These are phyloP conservation scores for Russula emetica DNA, from an alignment of 768 basidiomycete species.

Conservation along the genomic window DNA sequence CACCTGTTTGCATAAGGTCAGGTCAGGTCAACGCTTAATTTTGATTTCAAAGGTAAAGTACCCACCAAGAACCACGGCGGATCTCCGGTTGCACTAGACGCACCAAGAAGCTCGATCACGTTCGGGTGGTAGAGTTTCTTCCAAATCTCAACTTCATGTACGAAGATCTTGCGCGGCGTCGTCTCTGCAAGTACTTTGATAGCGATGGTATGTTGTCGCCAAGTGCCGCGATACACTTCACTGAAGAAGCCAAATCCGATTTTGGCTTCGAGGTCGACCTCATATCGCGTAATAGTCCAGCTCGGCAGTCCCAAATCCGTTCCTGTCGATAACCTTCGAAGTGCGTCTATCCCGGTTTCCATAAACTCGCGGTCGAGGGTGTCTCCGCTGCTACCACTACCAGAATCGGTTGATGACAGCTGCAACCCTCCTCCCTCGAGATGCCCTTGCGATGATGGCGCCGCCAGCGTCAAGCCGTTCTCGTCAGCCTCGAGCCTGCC, in stretches of 20 bases:
- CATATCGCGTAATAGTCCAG: conserved; percentile 81
- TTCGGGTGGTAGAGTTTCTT: conserved; percentile 60
- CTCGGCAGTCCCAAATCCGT: conserved; percentile 44
- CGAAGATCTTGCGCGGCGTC: conserved; percentile 60
- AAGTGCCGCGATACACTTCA: conserved; percentile 71
- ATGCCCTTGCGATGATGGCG: neutral
- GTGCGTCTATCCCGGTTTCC: conserved; percentile 66
- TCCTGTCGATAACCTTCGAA: conserved; percentile 53
- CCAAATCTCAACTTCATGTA: conserved; percentile 71
- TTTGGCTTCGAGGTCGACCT: conserved; percentile 64
- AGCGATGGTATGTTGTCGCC: conserved; percentile 62
- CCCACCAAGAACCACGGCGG: conserved; percentile 65
- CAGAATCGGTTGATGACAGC: neutral
- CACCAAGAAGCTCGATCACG: conserved; percentile 71
- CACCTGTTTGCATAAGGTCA: conserved; percentile 36
- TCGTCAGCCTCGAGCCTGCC: conserved; percentile 31
- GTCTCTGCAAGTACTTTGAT: conserved; percentile 66
- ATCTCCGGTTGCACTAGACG: conserved; percentile 63
- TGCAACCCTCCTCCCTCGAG: neutral
- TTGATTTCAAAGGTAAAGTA: conserved; percentile 1
- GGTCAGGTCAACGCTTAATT: conserved; percentile 20
- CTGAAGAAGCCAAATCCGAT: conserved; percentile 75
- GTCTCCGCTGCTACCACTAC: conserved; percentile 32
- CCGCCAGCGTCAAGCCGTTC: neutral
- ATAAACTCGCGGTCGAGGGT: conserved; percentile 67